Conservation (phyloP, 2,329 filamentous ascomycete species). For the Rosellinia necatrix region DNA sequence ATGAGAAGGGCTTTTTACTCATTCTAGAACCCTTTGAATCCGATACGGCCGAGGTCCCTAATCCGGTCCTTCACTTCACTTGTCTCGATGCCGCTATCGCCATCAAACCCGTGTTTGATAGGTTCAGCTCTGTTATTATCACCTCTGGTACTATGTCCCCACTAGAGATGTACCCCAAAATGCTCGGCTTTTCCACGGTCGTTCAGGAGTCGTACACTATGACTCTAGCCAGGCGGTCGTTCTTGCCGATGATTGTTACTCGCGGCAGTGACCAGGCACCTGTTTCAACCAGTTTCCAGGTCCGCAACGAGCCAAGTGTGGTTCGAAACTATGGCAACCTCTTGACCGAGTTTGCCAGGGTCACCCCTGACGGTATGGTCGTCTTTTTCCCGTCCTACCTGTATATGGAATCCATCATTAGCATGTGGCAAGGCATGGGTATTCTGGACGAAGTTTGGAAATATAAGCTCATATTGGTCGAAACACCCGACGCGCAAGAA, state of each 20-base stretch:
- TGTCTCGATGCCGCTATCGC: conserved; percentile 97
- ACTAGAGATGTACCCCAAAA: conserved; percentile 98
- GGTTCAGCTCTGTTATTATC: conserved; percentile 97
- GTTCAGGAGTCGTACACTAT: conserved; percentile 97
- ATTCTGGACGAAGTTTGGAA: conserved; percentile 98
- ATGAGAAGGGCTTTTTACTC: conserved; percentile 93
- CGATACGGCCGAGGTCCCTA: conserved; percentile 91
- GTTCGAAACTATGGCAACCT: conserved; percentile 95
- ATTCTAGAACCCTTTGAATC: conserved; percentile 98
- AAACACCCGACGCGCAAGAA: conserved; percentile 96
- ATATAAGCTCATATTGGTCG: conserved; percentile 96
- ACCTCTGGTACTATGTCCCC: conserved; percentile 97
- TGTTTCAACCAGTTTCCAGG: conserved; percentile 91
- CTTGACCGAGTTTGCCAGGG: conserved; percentile 90
- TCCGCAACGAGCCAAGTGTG: conserved; percentile 94
- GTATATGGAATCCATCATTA: conserved; percentile 99
- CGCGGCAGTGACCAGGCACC: conserved; percentile 91
- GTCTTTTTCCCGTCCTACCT: conserved; percentile 99
- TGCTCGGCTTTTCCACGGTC: conserved; percentile 91
- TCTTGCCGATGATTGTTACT: conserved; percentile 97
- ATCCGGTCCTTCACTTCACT: conserved; percentile 95
- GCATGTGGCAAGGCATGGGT: conserved; percentile 99
- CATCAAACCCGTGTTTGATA: conserved; percentile 95
- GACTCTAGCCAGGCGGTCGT: conserved; percentile 92
- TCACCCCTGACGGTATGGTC: conserved; percentile 97